A percentile compares a stretch with the other conserved stretches of the same genome.
phyloP scores from a whole-genome alignment of 2,329 filamentous ascomycete genomes.

The Sporothrix curviconia region DNA sequence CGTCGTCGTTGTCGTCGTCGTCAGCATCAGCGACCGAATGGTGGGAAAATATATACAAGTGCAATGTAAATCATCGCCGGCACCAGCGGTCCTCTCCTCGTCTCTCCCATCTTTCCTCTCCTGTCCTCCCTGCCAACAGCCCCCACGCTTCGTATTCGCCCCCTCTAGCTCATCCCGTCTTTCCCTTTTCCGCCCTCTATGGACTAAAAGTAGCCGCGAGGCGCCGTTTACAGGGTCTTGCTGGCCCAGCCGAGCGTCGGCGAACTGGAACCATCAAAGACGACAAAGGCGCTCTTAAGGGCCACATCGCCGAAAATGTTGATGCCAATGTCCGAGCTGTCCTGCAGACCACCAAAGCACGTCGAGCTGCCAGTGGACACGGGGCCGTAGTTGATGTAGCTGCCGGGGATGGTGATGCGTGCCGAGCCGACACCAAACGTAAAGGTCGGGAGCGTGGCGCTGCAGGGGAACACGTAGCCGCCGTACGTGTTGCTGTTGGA shows the following conservation, averaged over 20 bases:
- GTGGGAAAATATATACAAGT: conserved; percentile 1
- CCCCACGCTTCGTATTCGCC: no score
- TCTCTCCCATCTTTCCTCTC: no score
- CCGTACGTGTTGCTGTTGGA: conserved; percentile 28
- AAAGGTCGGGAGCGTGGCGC: conserved; percentile 29
- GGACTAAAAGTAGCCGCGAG: no score
- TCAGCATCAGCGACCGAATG: no score
- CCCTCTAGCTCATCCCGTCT: no score
- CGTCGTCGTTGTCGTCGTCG: no score
- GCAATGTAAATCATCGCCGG: neutral
- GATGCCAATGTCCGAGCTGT: conserved; percentile 22
- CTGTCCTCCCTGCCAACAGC: no score
- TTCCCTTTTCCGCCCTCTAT: neutral
- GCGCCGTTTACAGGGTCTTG: conserved; percentile 18
- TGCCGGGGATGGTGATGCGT: conserved; percentile 27
- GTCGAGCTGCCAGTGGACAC: conserved; percentile 24
- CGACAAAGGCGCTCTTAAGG: conserved; percentile 28
- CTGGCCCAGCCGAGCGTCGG: conserved; percentile 22
- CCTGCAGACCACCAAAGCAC: conserved; percentile 34
- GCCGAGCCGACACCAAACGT: conserved; percentile 29
- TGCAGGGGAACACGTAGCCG: conserved; percentile 34
- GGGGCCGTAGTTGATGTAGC: conserved; percentile 31
- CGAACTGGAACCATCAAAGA: conserved; percentile 30
- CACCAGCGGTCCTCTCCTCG: neutral
- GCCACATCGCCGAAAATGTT: conserved; percentile 28